Base-by-base conservation (phyloP, 108 stramenopile species). In the Nitzschia sp. region DNA sequence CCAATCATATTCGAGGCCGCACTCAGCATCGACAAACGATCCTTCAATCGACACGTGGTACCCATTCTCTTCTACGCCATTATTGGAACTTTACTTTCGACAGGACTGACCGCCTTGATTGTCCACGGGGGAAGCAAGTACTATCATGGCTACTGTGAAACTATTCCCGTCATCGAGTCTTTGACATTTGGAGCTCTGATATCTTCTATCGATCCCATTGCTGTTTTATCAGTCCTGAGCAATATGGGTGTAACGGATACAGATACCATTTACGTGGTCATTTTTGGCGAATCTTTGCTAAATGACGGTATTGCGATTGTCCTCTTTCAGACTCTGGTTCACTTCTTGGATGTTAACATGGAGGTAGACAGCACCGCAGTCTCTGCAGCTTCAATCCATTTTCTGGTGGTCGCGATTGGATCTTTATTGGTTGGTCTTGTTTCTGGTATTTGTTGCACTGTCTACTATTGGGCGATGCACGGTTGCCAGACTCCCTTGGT, bases 271-370 rank as follows among this genome's bases (percentile, higher is more conserved):
- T 77, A 86, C 89, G 71, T 87, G 78, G 61, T 78, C 78, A 87
- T 97, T 27, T 97, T 98, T 83, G 98, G 98, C 8, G 98, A 98
- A 74, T 80, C 82, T 3, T 78, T 98, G 15, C 74, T 98, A 59
- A 98, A 97, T 75, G 98, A 98, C 66, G 98, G 96, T 11, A 90
- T 98, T 32, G 92, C 96, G 11, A 80, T 85, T 69, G 84, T 80
- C 17, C 73, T 85, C 9, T 96, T 90, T 66, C 77, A 94, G 47
- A 96, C 95, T 16, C 68, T 95, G 21, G 81, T 90, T 2, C 87
- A 93, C 56, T 96, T 96, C 69, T 60, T 96, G 46, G 88, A 91
- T 73, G 85, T 85, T n/a, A 66, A 81, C 11, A 68, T 90, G 52
- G 64, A 84, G 36, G 82, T 89, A 50, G 88, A 93, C 70, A 56